phyloP scores from a whole-genome alignment of 371 early-diverging fungal species.

The Syncephalastrum racemosum region DNA sequence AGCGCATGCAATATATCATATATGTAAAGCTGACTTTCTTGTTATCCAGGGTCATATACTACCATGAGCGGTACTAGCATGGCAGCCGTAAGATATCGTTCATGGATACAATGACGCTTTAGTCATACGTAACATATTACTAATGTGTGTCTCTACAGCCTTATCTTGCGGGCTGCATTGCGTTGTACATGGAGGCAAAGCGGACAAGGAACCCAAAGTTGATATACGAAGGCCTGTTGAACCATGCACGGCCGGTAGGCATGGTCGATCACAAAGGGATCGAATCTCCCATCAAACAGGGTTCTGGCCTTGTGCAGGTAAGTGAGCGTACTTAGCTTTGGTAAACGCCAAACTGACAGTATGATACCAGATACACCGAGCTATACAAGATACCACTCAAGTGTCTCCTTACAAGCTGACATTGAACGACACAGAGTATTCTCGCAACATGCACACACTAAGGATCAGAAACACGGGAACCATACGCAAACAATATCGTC shows the following conservation, averaged over 20 bases:
- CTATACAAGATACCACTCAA: conserved; percentile 9
- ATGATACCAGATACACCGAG: conserved; percentile 11
- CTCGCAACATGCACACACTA: not conserved
- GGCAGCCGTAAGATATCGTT: conserved; percentile 18
- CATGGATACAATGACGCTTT: not conserved
- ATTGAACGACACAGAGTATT: conserved; percentile 18
- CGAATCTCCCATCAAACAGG: conserved; percentile 15
- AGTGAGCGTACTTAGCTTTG: not conserved
- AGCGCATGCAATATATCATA: not conserved
- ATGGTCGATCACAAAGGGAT: not conserved
- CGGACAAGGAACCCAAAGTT: conserved; percentile 2
- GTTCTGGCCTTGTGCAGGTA: conserved; percentile 23
- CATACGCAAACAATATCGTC: conserved; percentile 12
- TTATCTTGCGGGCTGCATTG: conserved; percentile 15
- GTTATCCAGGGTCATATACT: conserved; percentile 8
- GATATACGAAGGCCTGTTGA: conserved; percentile 7
- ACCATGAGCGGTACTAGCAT: conserved; percentile 25
- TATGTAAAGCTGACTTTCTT: not conserved
- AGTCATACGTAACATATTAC: not conserved
- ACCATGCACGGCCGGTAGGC: conserved; percentile 8
- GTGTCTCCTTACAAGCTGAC: conserved; percentile 18
- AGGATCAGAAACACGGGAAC: not conserved
- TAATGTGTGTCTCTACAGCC: conserved; percentile 7
- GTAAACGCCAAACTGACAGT: not conserved
- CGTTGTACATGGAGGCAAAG: conserved; percentile 22